Evolutionary conservation across 345 rosid species (phyloP), one percentile per base, ranked within the genome.

Genomic region (Ailanthus altissimus): DNA sequence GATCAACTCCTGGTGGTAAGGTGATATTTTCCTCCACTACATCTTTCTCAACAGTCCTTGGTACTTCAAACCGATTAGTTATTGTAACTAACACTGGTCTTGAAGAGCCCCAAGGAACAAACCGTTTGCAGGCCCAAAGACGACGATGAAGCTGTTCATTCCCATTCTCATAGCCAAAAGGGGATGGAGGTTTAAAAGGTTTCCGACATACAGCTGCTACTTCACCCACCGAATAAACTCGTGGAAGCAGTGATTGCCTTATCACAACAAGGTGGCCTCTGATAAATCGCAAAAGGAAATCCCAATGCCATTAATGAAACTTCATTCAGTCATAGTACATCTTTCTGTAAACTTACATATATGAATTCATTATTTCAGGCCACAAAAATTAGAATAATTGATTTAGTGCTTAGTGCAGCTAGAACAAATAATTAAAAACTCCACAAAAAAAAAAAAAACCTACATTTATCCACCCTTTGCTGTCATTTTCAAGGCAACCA

Each of bases 31-130:
- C 97, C 83, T 87, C 91, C 76, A 61, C 90, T 28, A 43, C 88
- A 36, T 81, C 85, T 36, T 59, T 83, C 79, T 76, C 88, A 47
- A 59, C 77, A 66, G 53, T 62, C 9, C 74, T 12, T 10, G 83
- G 76, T 69, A 56, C 51, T 63, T 67, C 80, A 14, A 85, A 69
- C 72, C 61, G 82, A 74, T 82, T 83, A 59, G 86, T 81, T 79
- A 88, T 78, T 67, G 82, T 72, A 79, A 90, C 83, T 80, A 87
- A 80, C 51, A 85, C 85, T n/a, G 97, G 95, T 77, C 74, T 85
- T 2, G 88, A 84, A 71, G 94, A 89, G 42, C 98, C 97, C 98
- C 98, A 93, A 1, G 99, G 99, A 66, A 96, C 95, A 82, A 96
- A 96, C 32, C 97, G 81, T 78, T 91, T 96, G 18, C 99, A 88